Evolutionary conservation across 371 early-diverging fungal genomes (phyloP), one percentile per base, ranked within the genome.

Genomic region (Actinomortierella ambigua): DNA sequence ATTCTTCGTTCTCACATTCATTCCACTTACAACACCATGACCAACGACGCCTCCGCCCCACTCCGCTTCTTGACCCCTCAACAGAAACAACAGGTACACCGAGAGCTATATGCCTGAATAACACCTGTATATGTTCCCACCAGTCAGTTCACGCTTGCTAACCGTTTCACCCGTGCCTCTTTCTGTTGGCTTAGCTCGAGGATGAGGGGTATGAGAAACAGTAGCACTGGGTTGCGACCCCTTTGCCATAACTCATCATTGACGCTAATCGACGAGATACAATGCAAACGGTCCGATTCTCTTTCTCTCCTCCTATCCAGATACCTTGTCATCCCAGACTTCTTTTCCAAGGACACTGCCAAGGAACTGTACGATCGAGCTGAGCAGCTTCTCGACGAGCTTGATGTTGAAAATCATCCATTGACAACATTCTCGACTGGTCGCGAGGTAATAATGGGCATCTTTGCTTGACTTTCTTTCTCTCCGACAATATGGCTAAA

Each of bases 391-490:
- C 79, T 95, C 6, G 63, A 80, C 8, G 77, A 75, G 22, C 88
- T 94, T 53, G 85, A 90, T 15, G 69, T 92, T n/a, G 80, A 81
- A 34, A 81, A 77, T 8, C 95, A 95, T 61, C 95, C 94, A 5
- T 80, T 89, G 81, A 92, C 93, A 0, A 81, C 82, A 14, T 96
- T 96, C 66, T 81, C 82, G 4, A 94, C 97, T 0, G 90, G 91
- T 29, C 76, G 79, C 27, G 68, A 75, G 59, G 77, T 69, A 65
- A 20, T 22, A 23, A 6, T 0, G 15, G 13, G 8, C 23, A 50
- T 11, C 49, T 40, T 20, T 9, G 13, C 13, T 13, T 23, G 20
- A 43, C 2, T 23, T 47, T 8, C 6, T 22, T 15, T 22, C 4
- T 15, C 29, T 26, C 1, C 0, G 6, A 18, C 15, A 34, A 34